Evolutionary conservation across 202 grass and related monocot genomes (phyloP).

Genomic region (Elaeis oleifera): DNA sequence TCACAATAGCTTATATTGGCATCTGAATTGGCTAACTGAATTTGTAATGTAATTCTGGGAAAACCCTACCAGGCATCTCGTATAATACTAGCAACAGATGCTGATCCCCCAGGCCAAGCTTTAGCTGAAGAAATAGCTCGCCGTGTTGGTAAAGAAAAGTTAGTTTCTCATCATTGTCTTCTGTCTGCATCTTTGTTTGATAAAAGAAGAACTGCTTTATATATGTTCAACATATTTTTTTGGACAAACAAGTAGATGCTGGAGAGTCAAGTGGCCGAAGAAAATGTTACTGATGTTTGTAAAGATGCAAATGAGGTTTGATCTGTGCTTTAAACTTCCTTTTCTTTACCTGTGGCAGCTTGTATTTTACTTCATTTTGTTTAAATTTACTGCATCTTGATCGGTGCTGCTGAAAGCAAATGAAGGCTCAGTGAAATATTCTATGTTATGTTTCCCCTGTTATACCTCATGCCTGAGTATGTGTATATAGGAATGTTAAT

Average conservation of each 20-base stretch:
- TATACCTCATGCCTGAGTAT: too few relatives aligned
- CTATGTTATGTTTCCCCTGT: too few relatives aligned
- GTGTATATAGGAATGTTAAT: too few relatives aligned
- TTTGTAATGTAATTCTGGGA: conserved; percentile 19
- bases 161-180: neutral
- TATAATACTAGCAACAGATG: conserved; percentile 94
- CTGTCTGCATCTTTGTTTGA: neutral
- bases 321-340: conserved; percentile 3
- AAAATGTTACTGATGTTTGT: conserved; percentile 53
- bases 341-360: neutral
- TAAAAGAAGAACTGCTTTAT: neutral
- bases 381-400: too few relatives aligned
- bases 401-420: too few relatives aligned
- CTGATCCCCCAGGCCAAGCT: conserved; percentile 68
- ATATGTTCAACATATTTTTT: conserved; percentile 25
- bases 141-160: conserved; percentile 98
- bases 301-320: conserved; percentile 99
- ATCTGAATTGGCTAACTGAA: neutral
- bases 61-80: conserved; percentile 55
- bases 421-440: too few relatives aligned
- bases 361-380: too few relatives aligned
- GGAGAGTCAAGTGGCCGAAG: conserved; percentile 93
- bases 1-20: neutral
- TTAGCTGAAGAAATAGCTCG: conserved; percentile 88
- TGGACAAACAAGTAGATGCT: conserved; percentile 51